A percentile compares a stretch with the other conserved stretches of the same genome.
Evolutionary conservation across 2,329 filamentous ascomycete species (phyloP).

Genomic region (Ramichloridium luteum): DNA sequence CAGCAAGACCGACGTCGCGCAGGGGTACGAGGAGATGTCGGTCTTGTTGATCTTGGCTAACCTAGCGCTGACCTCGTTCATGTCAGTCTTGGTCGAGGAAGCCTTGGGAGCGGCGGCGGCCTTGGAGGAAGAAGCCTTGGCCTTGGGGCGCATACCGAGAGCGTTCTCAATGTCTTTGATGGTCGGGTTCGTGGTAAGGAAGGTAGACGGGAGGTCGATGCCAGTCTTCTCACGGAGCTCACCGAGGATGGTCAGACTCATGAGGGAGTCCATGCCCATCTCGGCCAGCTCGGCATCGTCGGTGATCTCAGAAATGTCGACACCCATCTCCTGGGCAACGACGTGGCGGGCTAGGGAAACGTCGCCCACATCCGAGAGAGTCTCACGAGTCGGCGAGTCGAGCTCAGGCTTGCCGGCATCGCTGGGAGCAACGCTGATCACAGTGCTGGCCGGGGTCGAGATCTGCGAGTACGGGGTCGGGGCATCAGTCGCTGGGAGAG

Average conservation of each 20-base stretch:
- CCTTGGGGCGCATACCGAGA: constrained; percentile 43
- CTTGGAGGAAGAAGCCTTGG: constrained; percentile 19
- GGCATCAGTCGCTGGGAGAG: constrained; percentile 28
- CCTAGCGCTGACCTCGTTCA: constrained; percentile 38
- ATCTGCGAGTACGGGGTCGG: constrained; percentile 32
- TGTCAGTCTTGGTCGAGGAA: constrained; percentile 23
- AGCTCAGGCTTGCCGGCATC: constrained; percentile 30
- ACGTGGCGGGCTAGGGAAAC: constrained; percentile 37
- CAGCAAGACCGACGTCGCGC: constrained; percentile 44
- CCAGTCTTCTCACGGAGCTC: constrained; percentile 40
- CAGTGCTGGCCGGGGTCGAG: constrained; percentile 39
- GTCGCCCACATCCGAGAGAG: constrained; percentile 26
- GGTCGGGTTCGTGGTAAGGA: constrained; percentile 49
- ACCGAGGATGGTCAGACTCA: constrained; percentile 40
- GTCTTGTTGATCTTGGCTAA: constrained; percentile 25
- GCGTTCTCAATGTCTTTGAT: constrained; percentile 54
- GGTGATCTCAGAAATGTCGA: constrained; percentile 46
- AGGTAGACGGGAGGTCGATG: constrained; percentile 38
- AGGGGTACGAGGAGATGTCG: constrained; percentile 34
- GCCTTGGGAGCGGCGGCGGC: constrained; percentile 11
- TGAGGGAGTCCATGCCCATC: constrained; percentile 43
- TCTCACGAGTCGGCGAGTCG: constrained; percentile 24
- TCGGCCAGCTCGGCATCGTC: constrained; percentile 49
- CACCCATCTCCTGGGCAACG: constrained; percentile 48
- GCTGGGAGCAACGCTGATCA: constrained; percentile 30